Conservation (phyloP, 1,284 basidiomycete species). For the Pascua guehoae region DNA sequence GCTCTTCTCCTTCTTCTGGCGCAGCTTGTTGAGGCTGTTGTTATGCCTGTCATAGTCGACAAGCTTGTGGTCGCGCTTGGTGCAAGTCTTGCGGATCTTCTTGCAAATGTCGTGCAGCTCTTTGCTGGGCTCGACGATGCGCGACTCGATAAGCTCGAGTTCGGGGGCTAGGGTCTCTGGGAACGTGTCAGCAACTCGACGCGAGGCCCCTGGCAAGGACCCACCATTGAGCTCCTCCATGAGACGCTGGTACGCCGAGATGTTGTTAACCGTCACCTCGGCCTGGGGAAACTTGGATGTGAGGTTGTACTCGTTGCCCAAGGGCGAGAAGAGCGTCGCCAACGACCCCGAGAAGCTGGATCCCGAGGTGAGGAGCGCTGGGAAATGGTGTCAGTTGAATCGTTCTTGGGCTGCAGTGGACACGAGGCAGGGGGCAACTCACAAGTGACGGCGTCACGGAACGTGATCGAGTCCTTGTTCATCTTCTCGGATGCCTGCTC, state of each 20-base stretch:
- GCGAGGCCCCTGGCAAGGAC: neutral
- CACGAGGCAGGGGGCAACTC: slow-evolving; percentile 36
- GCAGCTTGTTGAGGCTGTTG: slow-evolving; percentile 87
- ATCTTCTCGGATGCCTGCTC: slow-evolving; percentile 84
- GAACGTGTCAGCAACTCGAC: neutral
- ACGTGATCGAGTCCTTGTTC: slow-evolving; percentile 84
- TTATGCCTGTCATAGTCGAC: slow-evolving; percentile 95
- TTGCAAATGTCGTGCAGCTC: slow-evolving; percentile 86
- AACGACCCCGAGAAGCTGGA: slow-evolving; percentile 74
- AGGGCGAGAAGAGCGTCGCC: slow-evolving; percentile 71
- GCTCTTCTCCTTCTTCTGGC: slow-evolving; percentile 96
- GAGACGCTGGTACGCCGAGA: slow-evolving; percentile 64
- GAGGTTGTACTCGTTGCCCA: slow-evolving; percentile 77
- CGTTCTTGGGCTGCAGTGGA: neutral
- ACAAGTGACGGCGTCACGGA: slow-evolving; percentile 78
- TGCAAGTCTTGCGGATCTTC: slow-evolving; percentile 85
- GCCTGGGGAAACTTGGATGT: slow-evolving; percentile 73
- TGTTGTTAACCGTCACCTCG: slow-evolving; percentile 72
- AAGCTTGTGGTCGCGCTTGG: slow-evolving; percentile 96
- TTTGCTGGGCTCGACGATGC: slow-evolving; percentile 80
- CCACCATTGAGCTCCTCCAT: slow-evolving; percentile 76
- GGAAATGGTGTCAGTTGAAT: slow-evolving; percentile 1
- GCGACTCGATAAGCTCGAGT: slow-evolving; percentile 87
- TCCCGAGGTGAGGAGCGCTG: slow-evolving; percentile 76
- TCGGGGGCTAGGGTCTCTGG: slow-evolving; percentile 74